These are phyloP conservation scores for Saccharomyces jurei DNA, from an alignment of 805 yeast genomes.

Conservation along the genomic window DNA sequence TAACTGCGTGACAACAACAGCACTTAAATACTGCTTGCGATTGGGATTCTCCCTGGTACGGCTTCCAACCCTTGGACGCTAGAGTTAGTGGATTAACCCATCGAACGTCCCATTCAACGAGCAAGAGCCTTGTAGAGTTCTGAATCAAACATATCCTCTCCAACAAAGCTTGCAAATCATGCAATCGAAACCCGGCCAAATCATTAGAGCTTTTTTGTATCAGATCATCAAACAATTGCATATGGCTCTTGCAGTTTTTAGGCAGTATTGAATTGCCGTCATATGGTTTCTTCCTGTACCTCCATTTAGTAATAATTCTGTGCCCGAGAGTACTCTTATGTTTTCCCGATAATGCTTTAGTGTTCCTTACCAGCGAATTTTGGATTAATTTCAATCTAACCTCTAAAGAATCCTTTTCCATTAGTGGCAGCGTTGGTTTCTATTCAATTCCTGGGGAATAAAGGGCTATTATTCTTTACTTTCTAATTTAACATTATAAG, in stretches of 20 bases:
- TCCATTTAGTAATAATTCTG: conserved; percentile 5
- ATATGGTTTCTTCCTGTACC: conserved; percentile 7
- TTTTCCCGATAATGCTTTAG: neutral
- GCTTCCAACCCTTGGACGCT: conserved; percentile 16
- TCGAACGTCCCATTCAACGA: conserved; percentile 13
- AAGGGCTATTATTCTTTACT: neutral
- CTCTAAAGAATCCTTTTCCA: neutral
- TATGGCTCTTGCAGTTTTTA: conserved; percentile 1
- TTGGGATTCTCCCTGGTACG: neutral
- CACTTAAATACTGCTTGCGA: neutral
- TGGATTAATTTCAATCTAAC: neutral
- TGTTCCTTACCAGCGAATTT: neutral
- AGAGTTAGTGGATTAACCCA: conserved; percentile 13
- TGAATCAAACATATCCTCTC: conserved; percentile 6
- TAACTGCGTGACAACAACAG: neutral
- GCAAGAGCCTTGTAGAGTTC: conserved; percentile 4
- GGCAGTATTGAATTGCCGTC: conserved; percentile 6
- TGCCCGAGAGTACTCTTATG: conserved; percentile 2
- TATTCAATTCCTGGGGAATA: neutral
- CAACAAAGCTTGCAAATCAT: conserved; percentile 7
- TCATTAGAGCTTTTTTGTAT: conserved; percentile 4
- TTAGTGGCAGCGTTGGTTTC: neutral
- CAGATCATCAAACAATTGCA: conserved; percentile 6
- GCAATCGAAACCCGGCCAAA: conserved; percentile 7
- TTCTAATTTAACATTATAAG: neutral